Base-by-base conservation (phyloP, 2,329 filamentous ascomycete species). In the Aspergillus chevalieri region DNA sequence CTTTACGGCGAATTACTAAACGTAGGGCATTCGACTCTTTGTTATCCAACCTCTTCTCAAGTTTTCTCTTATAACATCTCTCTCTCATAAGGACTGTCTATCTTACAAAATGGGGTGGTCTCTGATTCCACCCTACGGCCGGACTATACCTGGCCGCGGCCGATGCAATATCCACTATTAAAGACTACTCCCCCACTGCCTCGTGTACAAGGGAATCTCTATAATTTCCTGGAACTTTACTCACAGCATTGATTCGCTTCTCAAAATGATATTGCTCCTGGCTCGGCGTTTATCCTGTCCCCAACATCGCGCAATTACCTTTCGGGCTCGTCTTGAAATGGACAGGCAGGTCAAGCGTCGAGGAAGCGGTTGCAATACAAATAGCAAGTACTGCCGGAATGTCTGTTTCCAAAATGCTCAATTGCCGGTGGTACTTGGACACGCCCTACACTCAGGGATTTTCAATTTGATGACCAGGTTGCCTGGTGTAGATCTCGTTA, bases 381-480 rank as follows among this genome's bases (percentile, higher is more conserved):
- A 64, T 71, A 50, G 65, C 62, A 14, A 38, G 51, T 38, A 52
- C 61, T 28, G 69, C 67, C 26, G 65, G 66, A 17, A 64, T 72
- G 15, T 66, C 67, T 30, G 61, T 62, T 21, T 65, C 66, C 0
- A 68, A 55, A 52, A 62, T 70, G 3, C 21, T 72, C 19, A 57
- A 50, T 47, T 69, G 57, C 34, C 64, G 67, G 4, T 65, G 69
- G 42, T 65, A 72, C 44, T 58, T 55, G 4, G 24, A 52, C 42
- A 41, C 19, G 6, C 49, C 50, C 6, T 49, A 34, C 17, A 57
- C 59, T 24, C 46, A 59, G 24, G 52, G 45, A 10, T 48, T 70
- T 44, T 70, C 68, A n/a, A 70, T 71, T 36, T 72, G 21, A 73
- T 75, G 68, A 73, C 69, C n/a, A 62, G 69, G 22, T 49, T 71